Conservation (phyloP, 1,284 basidiomycete species). For the Meira nashicola region DNA sequence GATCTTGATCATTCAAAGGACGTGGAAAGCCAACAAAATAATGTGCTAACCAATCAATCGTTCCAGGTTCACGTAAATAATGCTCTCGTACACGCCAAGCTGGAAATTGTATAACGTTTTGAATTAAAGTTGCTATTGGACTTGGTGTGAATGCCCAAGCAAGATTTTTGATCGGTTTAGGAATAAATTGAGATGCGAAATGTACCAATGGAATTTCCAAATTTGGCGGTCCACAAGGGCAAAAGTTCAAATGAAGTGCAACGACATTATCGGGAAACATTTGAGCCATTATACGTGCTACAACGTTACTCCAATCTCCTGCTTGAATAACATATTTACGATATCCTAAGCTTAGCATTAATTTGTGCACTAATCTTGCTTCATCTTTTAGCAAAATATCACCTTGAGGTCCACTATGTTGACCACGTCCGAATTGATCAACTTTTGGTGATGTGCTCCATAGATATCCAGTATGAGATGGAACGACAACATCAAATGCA, state of each 20-base stretch:
- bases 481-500: constrained; percentile 49
- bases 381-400: constrained; percentile 21
- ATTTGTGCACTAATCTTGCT: constrained; percentile 33
- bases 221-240: constrained; percentile 25
- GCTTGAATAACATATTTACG: constrained; percentile 34
- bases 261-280: constrained; percentile 22
- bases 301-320: constrained; percentile 34
- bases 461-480: constrained; percentile 48
- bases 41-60: not conserved
- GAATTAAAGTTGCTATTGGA: not conserved
- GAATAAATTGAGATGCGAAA: constrained; percentile 2
- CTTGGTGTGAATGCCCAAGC: constrained; percentile 3
- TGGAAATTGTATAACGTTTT: constrained; percentile 1
- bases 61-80: constrained; percentile 6
- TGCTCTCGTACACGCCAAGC: not conserved
- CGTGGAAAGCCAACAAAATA: constrained; percentile 17
- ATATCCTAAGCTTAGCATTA: constrained; percentile 36
- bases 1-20: constrained; percentile 36
- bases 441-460: constrained; percentile 21
- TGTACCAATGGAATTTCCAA: constrained; percentile 20
- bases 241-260: constrained; percentile 38
- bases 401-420: constrained; percentile 9
- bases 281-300: constrained; percentile 23
- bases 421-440: not conserved
- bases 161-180: constrained; percentile 5